Conservation (phyloP, 1,284 basidiomycete species). For the Irpex sp. region DNA sequence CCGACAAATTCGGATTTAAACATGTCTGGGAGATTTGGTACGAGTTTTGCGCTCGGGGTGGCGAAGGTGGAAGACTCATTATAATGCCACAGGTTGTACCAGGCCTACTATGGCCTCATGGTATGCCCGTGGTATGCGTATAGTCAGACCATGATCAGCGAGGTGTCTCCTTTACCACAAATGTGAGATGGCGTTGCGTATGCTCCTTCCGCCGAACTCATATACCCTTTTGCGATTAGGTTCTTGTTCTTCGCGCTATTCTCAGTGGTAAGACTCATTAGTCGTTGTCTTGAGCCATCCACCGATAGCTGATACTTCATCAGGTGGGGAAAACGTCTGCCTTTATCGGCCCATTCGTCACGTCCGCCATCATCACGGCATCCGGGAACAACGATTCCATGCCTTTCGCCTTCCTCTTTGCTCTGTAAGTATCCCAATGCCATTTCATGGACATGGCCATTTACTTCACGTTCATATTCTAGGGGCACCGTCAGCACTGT, state of each 20-base stretch:
- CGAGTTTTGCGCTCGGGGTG: conserved; percentile 4
- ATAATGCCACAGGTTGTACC: conserved; percentile 47
- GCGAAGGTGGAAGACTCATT: background rate
- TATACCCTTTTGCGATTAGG: conserved; percentile 31
- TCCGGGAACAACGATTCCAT: conserved; percentile 73
- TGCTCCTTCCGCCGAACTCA: conserved; percentile 17
- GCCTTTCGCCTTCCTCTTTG: conserved; percentile 79
- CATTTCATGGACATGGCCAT: background rate
- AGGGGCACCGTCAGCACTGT: conserved; percentile 60
- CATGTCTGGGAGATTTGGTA: conserved; percentile 81
- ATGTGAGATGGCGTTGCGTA: conserved; percentile 41
- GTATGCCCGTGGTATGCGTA: conserved; percentile 86
- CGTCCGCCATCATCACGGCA: conserved; percentile 69
- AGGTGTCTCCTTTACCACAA: conserved; percentile 72
- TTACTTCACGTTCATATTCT: background rate
- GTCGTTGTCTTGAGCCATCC: background rate
- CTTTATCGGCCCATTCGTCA: conserved; percentile 81
- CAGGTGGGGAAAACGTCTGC: conserved; percentile 75
- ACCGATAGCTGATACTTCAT: background rate
- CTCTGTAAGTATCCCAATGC: conserved; percentile 44
- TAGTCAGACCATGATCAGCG: conserved; percentile 82
- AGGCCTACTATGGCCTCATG: conserved; percentile 73
- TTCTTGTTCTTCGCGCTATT: conserved; percentile 79
- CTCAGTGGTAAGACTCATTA: conserved; percentile 48
- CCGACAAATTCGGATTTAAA: conserved; percentile 75